Percentiles rank a stretch among this genome's conserved stretches.
These are phyloP conservation scores for Aspergillus sp. DNA, from an alignment of 2,329 filamentous ascomycete genomes.

Conservation along the genomic window DNA sequence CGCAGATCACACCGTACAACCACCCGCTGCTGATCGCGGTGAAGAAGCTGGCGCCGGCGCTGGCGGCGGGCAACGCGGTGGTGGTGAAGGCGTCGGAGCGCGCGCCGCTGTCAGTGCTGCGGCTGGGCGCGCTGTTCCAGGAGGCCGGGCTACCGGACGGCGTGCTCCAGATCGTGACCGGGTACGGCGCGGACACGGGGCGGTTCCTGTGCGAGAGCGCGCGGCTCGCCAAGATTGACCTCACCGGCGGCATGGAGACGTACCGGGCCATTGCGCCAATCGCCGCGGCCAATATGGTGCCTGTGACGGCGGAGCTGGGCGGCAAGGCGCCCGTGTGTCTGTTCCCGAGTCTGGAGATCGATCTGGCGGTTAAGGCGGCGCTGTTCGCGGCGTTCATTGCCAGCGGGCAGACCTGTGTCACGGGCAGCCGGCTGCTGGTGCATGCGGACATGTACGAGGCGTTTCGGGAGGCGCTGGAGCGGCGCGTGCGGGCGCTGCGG, in stretches of 20 bases:
- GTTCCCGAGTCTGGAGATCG: slow-evolving; percentile 32
- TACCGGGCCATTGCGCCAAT: slow-evolving; percentile 31
- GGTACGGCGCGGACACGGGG: slow-evolving; percentile 50
- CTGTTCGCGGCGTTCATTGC: slow-evolving; percentile 50
- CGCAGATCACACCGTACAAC: slow-evolving; percentile 40
- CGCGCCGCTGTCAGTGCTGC: slow-evolving; percentile 42
- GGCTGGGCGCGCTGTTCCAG: slow-evolving; percentile 39
- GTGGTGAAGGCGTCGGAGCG: slow-evolving; percentile 41
- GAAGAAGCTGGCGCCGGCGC: slow-evolving; percentile 39
- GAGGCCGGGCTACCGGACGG: slow-evolving; percentile 44
- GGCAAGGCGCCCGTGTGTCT: slow-evolving; percentile 37
- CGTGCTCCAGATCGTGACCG: slow-evolving; percentile 49
- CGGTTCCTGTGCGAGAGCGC: slow-evolving; percentile 28
- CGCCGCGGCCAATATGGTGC: slow-evolving; percentile 32
- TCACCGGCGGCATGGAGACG: slow-evolving; percentile 32
- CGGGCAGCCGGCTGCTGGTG: slow-evolving; percentile 54
- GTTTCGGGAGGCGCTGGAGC: slow-evolving; percentile 38
- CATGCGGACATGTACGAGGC: slow-evolving; percentile 44
- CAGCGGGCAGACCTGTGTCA: slow-evolving; percentile 56
- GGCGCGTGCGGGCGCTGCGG: slow-evolving; percentile 51
- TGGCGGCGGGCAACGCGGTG: slow-evolving; percentile 41
- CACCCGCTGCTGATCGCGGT: slow-evolving; percentile 36
- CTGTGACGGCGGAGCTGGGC: slow-evolving; percentile 35
- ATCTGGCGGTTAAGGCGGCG: slow-evolving; percentile 28
- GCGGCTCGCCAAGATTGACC: slow-evolving; percentile 31